Conservation (phyloP, 148 eudicot genomes). For the Cornus suecica region DNA sequence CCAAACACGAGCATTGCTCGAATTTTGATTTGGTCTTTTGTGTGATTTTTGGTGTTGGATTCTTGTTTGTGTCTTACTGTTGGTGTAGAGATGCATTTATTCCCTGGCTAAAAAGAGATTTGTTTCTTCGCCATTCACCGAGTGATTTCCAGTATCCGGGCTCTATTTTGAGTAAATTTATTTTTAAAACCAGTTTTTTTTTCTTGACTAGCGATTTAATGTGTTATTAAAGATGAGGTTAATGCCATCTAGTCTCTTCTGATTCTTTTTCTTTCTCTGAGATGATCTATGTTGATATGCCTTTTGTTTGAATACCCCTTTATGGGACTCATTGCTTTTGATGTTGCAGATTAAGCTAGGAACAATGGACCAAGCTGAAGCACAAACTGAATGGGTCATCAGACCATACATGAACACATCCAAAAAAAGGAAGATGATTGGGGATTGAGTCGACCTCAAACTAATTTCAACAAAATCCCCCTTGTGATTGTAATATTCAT, state of each 20-base stretch:
- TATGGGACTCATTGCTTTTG: background rate
- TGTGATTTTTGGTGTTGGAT: too few relatives aligned
- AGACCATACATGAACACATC: slow-evolving; percentile 88
- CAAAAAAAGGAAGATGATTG: slow-evolving; percentile 70
- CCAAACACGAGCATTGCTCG: too few relatives aligned
- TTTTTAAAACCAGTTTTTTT: too few relatives aligned
- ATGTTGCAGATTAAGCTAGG: slow-evolving; percentile 76
- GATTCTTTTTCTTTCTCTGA: background rate
- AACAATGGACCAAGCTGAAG: slow-evolving; percentile 87
- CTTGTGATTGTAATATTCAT: background rate
- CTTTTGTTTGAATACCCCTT: background rate
- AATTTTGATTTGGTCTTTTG: too few relatives aligned
- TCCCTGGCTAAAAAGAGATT: too few relatives aligned
- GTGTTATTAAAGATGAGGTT: background rate
- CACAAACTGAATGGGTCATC: slow-evolving; percentile 75
- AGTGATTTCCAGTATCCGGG: too few relatives aligned
- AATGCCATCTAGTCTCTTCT: background rate
- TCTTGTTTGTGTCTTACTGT: too few relatives aligned
- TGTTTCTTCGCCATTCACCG: too few relatives aligned
- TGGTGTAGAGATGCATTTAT: too few relatives aligned
- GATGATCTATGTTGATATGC: background rate
- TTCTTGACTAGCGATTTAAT: background rate
- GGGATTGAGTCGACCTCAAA: slow-evolving; percentile 34
- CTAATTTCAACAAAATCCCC: background rate
- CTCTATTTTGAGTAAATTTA: too few relatives aligned